These are phyloP conservation scores for Epichloe sp. DNA, from an alignment of 2,329 filamentous ascomycete genomes.

Conservation along the genomic window DNA sequence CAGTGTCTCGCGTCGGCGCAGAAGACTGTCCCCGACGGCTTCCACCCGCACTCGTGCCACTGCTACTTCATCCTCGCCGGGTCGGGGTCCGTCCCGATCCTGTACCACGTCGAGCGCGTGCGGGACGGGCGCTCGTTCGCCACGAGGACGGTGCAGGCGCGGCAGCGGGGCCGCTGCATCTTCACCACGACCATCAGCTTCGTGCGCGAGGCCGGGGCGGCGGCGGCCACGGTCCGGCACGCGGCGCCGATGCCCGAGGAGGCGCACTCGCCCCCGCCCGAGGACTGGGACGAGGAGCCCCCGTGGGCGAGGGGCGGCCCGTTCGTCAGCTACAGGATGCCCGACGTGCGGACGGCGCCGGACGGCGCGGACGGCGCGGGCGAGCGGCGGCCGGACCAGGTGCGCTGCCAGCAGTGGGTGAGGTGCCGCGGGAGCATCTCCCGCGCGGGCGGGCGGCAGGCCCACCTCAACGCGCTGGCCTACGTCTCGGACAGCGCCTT, in stretches of 20 bases:
- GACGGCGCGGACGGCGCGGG: conserved; percentile 8
- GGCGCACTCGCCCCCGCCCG: conserved; percentile 23
- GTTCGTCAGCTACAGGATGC: conserved; percentile 32
- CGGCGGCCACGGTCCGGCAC: conserved; percentile 47
- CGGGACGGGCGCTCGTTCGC: conserved; percentile 82
- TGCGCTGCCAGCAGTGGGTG: conserved; percentile 62
- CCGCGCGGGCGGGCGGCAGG: conserved; percentile 57
- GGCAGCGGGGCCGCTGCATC: conserved; percentile 77
- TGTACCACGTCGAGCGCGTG: conserved; percentile 91
- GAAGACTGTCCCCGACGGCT: conserved; percentile 67
- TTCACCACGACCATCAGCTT: conserved; percentile 95
- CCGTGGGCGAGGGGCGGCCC: conserved; percentile 37
- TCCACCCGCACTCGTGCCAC: conserved; percentile 90
- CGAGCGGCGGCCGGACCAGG: conserved; percentile 42
- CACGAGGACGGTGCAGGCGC: conserved; percentile 89
- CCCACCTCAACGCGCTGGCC: conserved; percentile 76
- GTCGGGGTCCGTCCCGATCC: conserved; percentile 68
- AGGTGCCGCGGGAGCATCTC: conserved; percentile 64
- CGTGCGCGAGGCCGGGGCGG: conserved; percentile 51
- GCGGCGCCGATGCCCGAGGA: conserved; percentile 42
- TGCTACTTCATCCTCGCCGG: conserved; percentile 97
- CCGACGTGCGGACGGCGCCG: conserved; percentile 9
- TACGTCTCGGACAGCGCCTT: conserved; percentile 93
- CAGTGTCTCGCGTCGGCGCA: conserved; percentile 83
- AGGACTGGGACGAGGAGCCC: conserved; percentile 30